A percentile compares a stretch with the other conserved stretches of the same genome.
Conservation (phyloP, 2,329 filamentous ascomycete genomes). For the Stagonosporopsis cucurbitacearum region DNA sequence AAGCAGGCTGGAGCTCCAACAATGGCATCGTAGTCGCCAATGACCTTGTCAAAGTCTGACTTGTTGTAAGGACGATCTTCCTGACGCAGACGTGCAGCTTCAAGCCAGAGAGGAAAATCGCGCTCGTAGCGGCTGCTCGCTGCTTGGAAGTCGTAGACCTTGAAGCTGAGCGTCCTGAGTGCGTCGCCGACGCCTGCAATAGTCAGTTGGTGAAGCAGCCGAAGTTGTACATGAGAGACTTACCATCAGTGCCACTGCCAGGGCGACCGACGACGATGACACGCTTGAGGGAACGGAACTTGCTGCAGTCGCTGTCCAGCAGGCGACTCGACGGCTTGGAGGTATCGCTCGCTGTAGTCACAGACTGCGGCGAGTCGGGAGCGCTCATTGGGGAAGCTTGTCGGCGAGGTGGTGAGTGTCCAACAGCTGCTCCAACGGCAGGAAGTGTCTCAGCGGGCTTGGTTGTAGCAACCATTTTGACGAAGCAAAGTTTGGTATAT, state of each 20-base stretch:
- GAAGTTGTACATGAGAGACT: not conserved
- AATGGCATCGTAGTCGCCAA: conserved; percentile 42
- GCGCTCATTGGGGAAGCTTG: not conserved
- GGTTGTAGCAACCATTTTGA: not conserved
- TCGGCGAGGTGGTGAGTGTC: not conserved
- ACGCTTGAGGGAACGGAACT: conserved; percentile 30
- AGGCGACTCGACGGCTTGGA: conserved; percentile 1
- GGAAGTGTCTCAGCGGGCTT: not conserved
- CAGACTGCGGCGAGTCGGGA: not conserved
- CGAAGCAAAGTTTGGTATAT: not conserved
- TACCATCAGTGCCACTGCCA: conserved; percentile 45
- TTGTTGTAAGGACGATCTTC: conserved; percentile 37
- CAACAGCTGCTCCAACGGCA: not conserved
- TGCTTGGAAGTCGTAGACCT: conserved; percentile 46
- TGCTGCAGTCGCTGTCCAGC: conserved; percentile 17
- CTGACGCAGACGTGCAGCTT: conserved; percentile 44
- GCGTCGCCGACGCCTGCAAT: conserved; percentile 37
- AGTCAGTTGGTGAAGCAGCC: not conserved
- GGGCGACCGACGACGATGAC: conserved; percentile 46
- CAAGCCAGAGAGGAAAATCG: conserved; percentile 45
- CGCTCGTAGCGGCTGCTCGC: conserved; percentile 41
- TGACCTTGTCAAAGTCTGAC: conserved; percentile 42
- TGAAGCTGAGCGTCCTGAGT: conserved; percentile 37
- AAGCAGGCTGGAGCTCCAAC: conserved; percentile 18
- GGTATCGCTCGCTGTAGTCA: not conserved